phyloP scores from a whole-genome alignment of 31 red algal genomes.

The Endocladia muricata region DNA sequence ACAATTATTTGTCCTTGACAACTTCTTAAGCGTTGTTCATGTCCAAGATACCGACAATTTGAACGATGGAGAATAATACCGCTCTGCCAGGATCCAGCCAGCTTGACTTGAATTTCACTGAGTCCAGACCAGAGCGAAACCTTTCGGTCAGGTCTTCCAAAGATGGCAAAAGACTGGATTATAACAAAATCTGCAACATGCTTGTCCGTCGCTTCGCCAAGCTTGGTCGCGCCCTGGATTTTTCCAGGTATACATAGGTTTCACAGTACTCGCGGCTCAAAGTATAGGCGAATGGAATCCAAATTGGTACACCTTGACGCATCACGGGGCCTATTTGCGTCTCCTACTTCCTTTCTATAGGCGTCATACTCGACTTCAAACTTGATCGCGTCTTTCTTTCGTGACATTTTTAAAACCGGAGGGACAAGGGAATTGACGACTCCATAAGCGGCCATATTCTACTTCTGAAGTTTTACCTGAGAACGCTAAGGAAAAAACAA shows the following conservation, averaged over 20 bases:
- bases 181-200: conserved; percentile 10
- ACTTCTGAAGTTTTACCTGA: too few species aligned
- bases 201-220: conserved; percentile 15
- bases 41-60: neutral
- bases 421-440: too few species aligned
- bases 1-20: neutral
- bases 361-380: conserved; percentile 17
- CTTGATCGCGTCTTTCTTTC: conserved; percentile 8
- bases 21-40: neutral
- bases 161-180: neutral
- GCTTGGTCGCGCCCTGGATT: conserved; percentile 6
- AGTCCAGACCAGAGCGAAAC: conserved; percentile 6
- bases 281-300: neutral
- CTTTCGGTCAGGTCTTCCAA: conserved; percentile 20
- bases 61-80: too few species aligned
- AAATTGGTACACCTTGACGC: neutral
- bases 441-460: too few species aligned
- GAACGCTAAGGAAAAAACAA: too few species aligned
- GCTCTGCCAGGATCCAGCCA: too few species aligned
- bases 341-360: conserved; percentile 11
- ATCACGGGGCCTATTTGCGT: conserved; percentile 3
- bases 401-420: conserved; percentile 16
- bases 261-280: neutral
- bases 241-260: conserved; percentile 3
- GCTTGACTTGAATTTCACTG: conserved; percentile 14